Conservation (phyloP, 2,329 filamentous ascomycete species). For the Cladosporium colombiae region DNA sequence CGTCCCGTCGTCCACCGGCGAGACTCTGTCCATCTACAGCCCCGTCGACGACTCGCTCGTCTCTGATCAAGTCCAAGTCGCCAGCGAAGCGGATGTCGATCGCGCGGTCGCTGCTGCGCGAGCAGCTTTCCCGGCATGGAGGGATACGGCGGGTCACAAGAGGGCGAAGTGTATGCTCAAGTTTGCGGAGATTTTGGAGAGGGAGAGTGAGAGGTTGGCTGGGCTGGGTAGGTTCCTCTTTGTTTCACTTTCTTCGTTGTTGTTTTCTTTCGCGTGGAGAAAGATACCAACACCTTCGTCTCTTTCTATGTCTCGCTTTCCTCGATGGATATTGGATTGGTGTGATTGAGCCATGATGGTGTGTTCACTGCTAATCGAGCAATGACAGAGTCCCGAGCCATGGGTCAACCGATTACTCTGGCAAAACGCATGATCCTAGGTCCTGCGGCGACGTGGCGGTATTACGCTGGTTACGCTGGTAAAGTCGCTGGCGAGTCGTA, state of each 20-base stretch:
- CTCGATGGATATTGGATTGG: no score
- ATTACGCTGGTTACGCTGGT: constrained; percentile 31
- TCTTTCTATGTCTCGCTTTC: no score
- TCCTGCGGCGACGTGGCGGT: constrained; percentile 29
- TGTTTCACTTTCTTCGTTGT: not conserved
- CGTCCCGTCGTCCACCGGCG: constrained; percentile 33
- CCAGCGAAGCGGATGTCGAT: constrained; percentile 56
- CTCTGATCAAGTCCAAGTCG: constrained; percentile 50
- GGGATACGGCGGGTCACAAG: constrained; percentile 56
- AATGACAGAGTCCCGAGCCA: constrained; percentile 59
- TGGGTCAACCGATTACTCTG: constrained; percentile 48
- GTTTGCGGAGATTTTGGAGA: constrained; percentile 51
- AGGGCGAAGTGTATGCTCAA: constrained; percentile 70
- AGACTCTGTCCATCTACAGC: constrained; percentile 52
- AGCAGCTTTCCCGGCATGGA: constrained; percentile 68
- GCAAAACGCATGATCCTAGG: constrained; percentile 35
- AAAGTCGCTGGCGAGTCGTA: constrained; percentile 33
- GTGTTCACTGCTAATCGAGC: not conserved
- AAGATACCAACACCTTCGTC: not conserved
- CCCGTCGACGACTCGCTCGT: constrained; percentile 54
- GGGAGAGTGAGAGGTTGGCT: constrained; percentile 56
- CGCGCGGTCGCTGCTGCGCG: constrained; percentile 62
- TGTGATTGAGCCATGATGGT: not conserved
- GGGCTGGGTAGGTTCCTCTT: constrained; percentile 39
- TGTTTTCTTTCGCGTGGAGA: no score